phyloP scores from a whole-genome alignment of 208 protist genomes.

The Tritrichomonas musculus region DNA sequence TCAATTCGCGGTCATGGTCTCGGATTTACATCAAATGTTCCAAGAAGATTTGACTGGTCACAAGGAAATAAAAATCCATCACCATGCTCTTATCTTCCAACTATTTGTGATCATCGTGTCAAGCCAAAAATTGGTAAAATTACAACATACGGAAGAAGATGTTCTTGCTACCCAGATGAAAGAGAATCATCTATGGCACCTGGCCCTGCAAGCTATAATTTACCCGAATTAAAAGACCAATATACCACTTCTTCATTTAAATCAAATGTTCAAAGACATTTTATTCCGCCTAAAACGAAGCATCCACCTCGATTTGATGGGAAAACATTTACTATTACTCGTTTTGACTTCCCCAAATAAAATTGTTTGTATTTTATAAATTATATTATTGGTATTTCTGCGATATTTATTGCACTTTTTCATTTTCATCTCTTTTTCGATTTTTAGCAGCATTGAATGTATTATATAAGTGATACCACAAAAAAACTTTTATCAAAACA shows the following conservation, averaged over 20 bases:
- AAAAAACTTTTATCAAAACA: too few relatives aligned
- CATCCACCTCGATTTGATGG: conserved; percentile 11
- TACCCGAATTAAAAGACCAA: background rate
- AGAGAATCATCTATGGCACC: background rate
- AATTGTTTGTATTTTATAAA: too few relatives aligned
- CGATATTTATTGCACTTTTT: too few relatives aligned
- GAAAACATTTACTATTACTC: background rate
- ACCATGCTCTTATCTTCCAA: background rate
- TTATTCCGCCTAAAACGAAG: background rate
- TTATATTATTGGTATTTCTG: too few relatives aligned
- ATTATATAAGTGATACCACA: too few relatives aligned
- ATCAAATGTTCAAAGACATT: background rate
- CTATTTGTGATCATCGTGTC: background rate
- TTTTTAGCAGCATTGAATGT: too few relatives aligned
- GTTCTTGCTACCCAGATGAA: background rate
- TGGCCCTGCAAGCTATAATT: background rate
- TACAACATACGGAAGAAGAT: background rate
- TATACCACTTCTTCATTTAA: background rate
- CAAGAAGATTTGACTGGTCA: background rate
- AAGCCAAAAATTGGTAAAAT: background rate
- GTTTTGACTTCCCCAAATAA: background rate
- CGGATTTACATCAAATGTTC: conserved; percentile 4
- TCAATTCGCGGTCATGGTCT: background rate
- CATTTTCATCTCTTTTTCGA: too few relatives aligned
- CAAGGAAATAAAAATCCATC: conserved; percentile 13